Conservation (phyloP, 2,329 filamentous ascomycete genomes). For the Sarocladium brachiariae region DNA sequence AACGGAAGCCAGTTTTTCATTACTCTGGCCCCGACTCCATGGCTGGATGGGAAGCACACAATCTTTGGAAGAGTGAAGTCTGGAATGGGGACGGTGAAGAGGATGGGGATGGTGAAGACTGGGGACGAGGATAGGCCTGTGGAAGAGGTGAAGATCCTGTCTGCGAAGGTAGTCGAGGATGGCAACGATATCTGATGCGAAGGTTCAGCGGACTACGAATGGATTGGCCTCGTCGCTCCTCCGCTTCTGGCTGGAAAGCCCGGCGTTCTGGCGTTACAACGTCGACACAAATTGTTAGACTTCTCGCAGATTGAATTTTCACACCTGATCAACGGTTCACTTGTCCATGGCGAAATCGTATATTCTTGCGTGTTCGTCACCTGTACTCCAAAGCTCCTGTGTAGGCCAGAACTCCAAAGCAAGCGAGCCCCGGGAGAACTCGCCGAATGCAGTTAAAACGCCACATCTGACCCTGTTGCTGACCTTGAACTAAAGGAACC, state of each 20-base stretch:
- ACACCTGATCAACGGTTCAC: no score
- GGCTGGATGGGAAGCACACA: slow-evolving; percentile 95
- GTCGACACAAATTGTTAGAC: no score
- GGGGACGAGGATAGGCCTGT: slow-evolving; percentile 71
- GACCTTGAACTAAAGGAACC: background rate
- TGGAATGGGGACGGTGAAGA: slow-evolving; percentile 76
- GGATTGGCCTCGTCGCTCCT: no score
- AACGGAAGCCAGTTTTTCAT: slow-evolving; percentile 97
- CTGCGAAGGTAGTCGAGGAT: slow-evolving; percentile 59
- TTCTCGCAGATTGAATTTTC: no score
- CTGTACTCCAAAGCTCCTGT: background rate
- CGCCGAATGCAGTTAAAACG: background rate
- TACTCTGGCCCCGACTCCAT: slow-evolving; percentile 87
- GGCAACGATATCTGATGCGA: slow-evolving; percentile 9
- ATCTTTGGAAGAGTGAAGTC: slow-evolving; percentile 88
- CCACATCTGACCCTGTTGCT: slow-evolving; percentile 2
- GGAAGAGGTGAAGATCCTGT: slow-evolving; percentile 75
- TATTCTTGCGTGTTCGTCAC: background rate
- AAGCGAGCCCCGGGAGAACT: background rate
- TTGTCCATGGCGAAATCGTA: background rate
- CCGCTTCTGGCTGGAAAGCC: background rate
- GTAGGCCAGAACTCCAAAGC: background rate
- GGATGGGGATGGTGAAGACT: slow-evolving; percentile 84
- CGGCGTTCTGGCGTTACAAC: slow-evolving; percentile 1
- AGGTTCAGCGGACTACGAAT: no score